These are phyloP conservation scores for Casuarina equisetifolia DNA, from an alignment of 306 rosid species.

Conservation along the genomic window DNA sequence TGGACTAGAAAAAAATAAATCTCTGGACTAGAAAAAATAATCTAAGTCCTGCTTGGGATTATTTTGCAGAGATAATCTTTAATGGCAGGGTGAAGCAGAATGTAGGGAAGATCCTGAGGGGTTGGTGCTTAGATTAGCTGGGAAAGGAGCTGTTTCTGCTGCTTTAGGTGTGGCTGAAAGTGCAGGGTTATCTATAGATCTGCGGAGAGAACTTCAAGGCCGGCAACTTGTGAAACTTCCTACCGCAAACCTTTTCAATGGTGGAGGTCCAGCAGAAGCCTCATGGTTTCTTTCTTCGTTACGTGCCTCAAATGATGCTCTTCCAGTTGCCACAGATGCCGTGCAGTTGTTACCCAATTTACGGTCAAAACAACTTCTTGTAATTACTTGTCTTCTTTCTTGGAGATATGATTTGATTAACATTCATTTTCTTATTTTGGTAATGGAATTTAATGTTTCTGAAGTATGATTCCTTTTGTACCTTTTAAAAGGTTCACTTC, in stretches of 20 bases:
- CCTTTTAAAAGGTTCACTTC: slow-evolving; percentile 81
- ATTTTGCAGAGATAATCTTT: slow-evolving; percentile 18
- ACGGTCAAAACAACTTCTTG: slow-evolving; percentile 97
- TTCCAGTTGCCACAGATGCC: slow-evolving; percentile 99
- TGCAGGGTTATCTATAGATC: slow-evolving; percentile 82
- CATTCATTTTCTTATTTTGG: slow-evolving; percentile 8
- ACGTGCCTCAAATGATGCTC: slow-evolving; percentile 89
- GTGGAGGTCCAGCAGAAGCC: slow-evolving; percentile 99
- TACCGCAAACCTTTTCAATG: slow-evolving; percentile 94
- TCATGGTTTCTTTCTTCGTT: slow-evolving; percentile 96
- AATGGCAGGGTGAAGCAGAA: slow-evolving; percentile 85
- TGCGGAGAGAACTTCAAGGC: slow-evolving; percentile 94
- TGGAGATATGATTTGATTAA: background rate
- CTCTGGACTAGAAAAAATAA: slow-evolving; percentile 3
- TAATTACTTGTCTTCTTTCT: slow-evolving; percentile 42
- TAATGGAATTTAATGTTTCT: slow-evolving; percentile 30
- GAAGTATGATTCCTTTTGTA: slow-evolving; percentile 25
- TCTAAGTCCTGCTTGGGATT: slow-evolving; percentile 5
- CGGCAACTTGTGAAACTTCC: slow-evolving; percentile 98
- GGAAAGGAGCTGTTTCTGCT: slow-evolving; percentile 97
- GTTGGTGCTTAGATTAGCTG: slow-evolving; percentile 91
- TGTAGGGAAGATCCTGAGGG: slow-evolving; percentile 99
- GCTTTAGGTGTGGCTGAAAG: slow-evolving; percentile 98
- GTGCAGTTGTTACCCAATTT: slow-evolving; percentile 94
- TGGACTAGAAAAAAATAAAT: background rate